phyloP scores from a whole-genome alignment of 2,329 filamentous ascomycete species.

The Reticulascus tulasneorum region DNA sequence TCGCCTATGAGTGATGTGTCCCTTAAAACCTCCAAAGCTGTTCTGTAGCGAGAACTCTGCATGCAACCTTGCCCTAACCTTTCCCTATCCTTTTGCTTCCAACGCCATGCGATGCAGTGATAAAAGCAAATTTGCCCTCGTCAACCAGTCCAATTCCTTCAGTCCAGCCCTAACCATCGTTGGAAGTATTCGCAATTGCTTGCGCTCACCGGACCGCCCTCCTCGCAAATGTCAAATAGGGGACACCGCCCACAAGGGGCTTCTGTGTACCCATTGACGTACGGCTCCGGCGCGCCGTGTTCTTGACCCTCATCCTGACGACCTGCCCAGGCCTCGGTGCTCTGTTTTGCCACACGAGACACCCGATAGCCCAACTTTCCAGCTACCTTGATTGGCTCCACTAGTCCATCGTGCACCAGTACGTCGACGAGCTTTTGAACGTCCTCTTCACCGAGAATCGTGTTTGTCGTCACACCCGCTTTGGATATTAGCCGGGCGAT shows the following conservation, averaged over 20 bases:
- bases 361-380: conserved; percentile 50
- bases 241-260: conserved; percentile 89
- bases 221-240: conserved; percentile 87
- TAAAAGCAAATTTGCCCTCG: conserved; percentile 6
- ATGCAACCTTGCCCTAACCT: no score
- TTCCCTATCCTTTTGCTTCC: no score
- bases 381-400: conserved; percentile 61
- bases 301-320: conserved; percentile 30
- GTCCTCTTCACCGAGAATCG: conserved; percentile 66
- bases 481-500: conserved; percentile 72
- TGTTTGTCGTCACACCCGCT: conserved; percentile 67
- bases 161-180: conserved; percentile 65
- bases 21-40: no score
- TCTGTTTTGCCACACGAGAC: conserved; percentile 44
- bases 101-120: conserved; percentile 23
- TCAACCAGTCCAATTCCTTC: no score
- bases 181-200: conserved; percentile 90
- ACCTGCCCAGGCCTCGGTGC: conserved; percentile 33
- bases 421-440: conserved; percentile 85
- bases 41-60: no score
- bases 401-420: conserved; percentile 79
- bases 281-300: conserved; percentile 35
- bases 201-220: conserved; percentile 85
- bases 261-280: conserved; percentile 75
- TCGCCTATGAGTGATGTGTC: no score